Evolutionary conservation across 176 grass and related monocot genomes (phyloP).

Genomic region (Juncus inflexus): DNA sequence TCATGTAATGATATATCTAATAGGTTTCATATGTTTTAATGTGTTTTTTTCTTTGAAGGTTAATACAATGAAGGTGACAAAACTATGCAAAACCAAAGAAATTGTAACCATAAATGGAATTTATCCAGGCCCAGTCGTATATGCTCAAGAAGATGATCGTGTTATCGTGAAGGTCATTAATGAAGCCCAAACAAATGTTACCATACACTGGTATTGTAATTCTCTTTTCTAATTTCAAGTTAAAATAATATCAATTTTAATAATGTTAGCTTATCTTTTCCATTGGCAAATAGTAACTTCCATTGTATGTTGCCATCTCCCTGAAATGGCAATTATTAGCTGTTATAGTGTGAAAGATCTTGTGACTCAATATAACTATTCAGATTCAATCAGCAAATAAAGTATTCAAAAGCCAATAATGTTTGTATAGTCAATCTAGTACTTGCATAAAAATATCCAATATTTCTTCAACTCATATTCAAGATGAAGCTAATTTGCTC

Average conservation of each 20-base stretch:
- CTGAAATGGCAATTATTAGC: too few species aligned
- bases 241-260: background rate
- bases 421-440: too few species aligned
- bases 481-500: background rate
- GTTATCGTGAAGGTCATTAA: conserved; percentile 36
- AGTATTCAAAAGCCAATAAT: too few species aligned
- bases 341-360: too few species aligned
- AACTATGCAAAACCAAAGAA: conserved; percentile 23
- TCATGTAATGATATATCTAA: background rate
- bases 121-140: conserved; percentile 18
- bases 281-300: too few species aligned
- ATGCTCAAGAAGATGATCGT: conserved; percentile 21
- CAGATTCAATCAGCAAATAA: too few species aligned
- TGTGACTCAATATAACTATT: too few species aligned
- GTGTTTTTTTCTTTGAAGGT: conserved; percentile 26
- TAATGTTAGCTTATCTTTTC: background rate
- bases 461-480: too few species aligned
- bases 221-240: background rate
- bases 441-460: too few species aligned
- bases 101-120: conserved; percentile 28
- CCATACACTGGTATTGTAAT: conserved; percentile 28
- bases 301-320: too few species aligned
- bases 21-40: background rate
- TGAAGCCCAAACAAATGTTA: conserved; percentile 16
- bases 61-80: conserved; percentile 18